Evolutionary conservation across 495 filamentous ascomycete genomes (phyloP).

Genomic region (Chaetomium cochliodes): DNA sequence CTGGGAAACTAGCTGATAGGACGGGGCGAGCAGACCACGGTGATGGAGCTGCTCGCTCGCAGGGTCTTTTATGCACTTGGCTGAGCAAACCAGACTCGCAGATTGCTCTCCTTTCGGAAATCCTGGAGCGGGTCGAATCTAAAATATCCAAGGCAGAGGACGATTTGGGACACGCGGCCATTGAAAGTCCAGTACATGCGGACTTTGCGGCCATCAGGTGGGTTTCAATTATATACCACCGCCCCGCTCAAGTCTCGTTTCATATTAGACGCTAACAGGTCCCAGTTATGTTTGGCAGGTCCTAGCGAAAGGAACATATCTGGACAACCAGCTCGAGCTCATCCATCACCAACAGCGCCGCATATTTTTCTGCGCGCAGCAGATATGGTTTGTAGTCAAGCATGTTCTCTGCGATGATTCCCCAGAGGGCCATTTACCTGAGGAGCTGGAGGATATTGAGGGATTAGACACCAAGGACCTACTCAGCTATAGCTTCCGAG

Average conservation of each 20-base stretch:
- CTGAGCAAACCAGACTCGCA: constrained; percentile 43
- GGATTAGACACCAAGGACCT: constrained; percentile 78
- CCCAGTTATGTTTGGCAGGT: constrained; percentile 48
- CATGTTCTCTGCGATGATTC: constrained; percentile 84
- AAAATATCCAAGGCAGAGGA: constrained; percentile 56
- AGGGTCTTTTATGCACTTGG: constrained; percentile 50
- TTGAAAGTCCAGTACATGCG: constrained; percentile 67
- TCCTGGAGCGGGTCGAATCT: constrained; percentile 53
- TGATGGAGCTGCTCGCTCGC: constrained; percentile 72
- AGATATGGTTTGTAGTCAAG: constrained; percentile 72
- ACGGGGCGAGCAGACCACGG: constrained; percentile 84
- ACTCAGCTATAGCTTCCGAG: constrained; percentile 90
- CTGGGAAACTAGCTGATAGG: constrained; percentile 54
- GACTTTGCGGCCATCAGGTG: constrained; percentile 65
- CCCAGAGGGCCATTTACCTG: constrained; percentile 80
- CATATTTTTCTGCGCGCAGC: constrained; percentile 56
- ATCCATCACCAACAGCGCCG: constrained; percentile 51
- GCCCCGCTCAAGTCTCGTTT: not conserved
- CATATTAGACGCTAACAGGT: constrained; percentile 18
- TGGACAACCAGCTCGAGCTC: constrained; percentile 38
- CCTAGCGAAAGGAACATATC: constrained; percentile 34
- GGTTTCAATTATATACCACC: constrained; percentile 17
- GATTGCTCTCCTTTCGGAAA: constrained; percentile 44
- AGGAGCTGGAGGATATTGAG: constrained; percentile 65
- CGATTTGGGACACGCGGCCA: constrained; percentile 59